These are phyloP conservation scores for Kentomonas sorsogonicus DNA, from an alignment of 208 protist species.

Conservation along the genomic window DNA sequence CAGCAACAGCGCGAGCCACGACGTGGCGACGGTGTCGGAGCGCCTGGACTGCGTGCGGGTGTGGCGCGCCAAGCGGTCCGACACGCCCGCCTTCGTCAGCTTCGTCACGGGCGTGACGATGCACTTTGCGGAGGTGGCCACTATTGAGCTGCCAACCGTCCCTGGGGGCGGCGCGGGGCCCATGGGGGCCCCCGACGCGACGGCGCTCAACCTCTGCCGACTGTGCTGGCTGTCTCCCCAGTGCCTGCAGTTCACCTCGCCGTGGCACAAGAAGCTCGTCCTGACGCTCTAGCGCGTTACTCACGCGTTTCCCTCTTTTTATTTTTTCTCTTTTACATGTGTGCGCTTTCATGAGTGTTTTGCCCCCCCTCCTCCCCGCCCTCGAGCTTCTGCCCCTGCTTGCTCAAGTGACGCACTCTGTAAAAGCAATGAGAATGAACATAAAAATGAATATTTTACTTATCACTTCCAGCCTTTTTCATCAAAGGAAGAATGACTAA, in stretches of 20 bases:
- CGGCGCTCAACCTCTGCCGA: slow-evolving; percentile 31
- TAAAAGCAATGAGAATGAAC: no score
- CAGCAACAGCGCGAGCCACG: slow-evolving; percentile 51
- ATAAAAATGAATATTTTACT: slow-evolving; percentile 2
- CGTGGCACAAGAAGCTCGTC: slow-evolving; percentile 69
- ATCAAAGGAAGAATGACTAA: no score
- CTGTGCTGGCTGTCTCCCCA: slow-evolving; percentile 79
- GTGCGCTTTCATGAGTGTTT: no score
- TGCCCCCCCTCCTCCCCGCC: no score
- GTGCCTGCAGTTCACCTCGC: slow-evolving; percentile 70
- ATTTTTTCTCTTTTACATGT: no score
- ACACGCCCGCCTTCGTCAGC: slow-evolving; percentile 21
- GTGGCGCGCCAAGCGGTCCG: slow-evolving; percentile 46
- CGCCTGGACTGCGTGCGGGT: slow-evolving; percentile 56
- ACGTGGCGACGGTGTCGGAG: slow-evolving; percentile 70
- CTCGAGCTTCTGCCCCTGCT: no score
- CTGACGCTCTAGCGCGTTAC: no score
- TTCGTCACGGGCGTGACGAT: slow-evolving; percentile 25
- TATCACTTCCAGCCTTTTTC: slow-evolving; percentile 1
- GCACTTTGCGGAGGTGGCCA: slow-evolving; percentile 23
- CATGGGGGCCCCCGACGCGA: slow-evolving; percentile 7
- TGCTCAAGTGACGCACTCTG: no score
- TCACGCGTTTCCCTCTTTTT: no score
- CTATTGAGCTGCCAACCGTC: slow-evolving; percentile 22
- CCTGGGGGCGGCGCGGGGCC: neutral